Evolutionary conservation across 108 stramenopile genomes (phyloP).

Genomic region (Cyclotella cryptica): DNA sequence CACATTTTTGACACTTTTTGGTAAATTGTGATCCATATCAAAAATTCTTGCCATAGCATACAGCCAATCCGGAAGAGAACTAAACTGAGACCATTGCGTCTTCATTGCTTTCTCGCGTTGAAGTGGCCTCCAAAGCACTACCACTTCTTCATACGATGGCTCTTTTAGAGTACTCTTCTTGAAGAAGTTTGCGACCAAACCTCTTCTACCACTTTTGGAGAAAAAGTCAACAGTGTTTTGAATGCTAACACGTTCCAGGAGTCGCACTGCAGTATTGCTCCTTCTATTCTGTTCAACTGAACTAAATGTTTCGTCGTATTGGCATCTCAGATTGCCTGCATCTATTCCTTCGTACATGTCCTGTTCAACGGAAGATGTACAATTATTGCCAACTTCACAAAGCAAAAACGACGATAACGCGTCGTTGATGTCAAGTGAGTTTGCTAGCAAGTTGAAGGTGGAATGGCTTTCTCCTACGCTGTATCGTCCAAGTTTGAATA

Average conservation of each 20-base stretch:
- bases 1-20: conserved; percentile 34
- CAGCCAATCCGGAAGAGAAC: conserved; percentile 61
- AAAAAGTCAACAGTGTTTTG: conserved; percentile 78
- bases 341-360: conserved; percentile 48
- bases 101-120: conserved; percentile 32
- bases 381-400: conserved; percentile 52
- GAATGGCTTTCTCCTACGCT: conserved; percentile 61
- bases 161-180: conserved; percentile 72
- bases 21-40: conserved; percentile 64
- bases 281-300: conserved; percentile 1
- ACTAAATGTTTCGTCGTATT: conserved; percentile 49
- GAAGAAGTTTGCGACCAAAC: conserved; percentile 61
- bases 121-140: conserved; percentile 75
- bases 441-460: conserved; percentile 19
- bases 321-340: conserved; percentile 40
- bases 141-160: conserved; percentile 84
- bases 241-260: conserved; percentile 82
- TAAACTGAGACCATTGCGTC: conserved; percentile 1
- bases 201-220: conserved; percentile 56
- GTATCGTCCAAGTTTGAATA: conserved; percentile 67
- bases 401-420: conserved; percentile 66
- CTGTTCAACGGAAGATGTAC: conserved; percentile 30
- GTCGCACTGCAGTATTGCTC: conserved; percentile 44
- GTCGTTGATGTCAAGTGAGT: conserved; percentile 46
- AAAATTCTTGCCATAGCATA: conserved; percentile 79